A percentile compares a stretch with the other conserved stretches of the same genome.
Conservation (phyloP, 257 asterid species). For the Prunella vulgaris region DNA sequence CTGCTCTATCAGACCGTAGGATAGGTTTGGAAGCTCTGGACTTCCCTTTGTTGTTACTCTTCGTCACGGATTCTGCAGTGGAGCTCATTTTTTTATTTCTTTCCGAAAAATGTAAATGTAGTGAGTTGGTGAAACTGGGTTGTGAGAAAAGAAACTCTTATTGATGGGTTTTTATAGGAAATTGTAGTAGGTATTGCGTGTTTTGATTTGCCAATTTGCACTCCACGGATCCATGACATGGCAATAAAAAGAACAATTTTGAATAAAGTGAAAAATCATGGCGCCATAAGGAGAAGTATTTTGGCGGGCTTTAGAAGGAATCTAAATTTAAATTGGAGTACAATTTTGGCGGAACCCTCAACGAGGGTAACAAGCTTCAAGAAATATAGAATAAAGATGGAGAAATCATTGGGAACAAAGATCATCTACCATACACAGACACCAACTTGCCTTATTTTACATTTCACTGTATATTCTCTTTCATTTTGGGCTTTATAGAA, state of each 20-base stretch:
- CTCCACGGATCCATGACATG: conserved; percentile 26
- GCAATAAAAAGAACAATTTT: conserved; percentile 1
- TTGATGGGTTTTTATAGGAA: conserved; percentile 2
- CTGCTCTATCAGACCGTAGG: too few species aligned
- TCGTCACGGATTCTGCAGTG: not conserved
- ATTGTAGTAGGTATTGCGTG: not conserved
- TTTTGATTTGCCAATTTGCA: conserved; percentile 13
- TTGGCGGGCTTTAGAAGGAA: too few species aligned
- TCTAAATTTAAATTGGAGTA: too few species aligned
- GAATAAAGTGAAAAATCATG: not conserved
- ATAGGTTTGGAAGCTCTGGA: conserved; percentile 1
- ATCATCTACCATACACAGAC: too few species aligned
- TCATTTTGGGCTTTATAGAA: too few species aligned
- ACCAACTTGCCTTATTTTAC: too few species aligned
- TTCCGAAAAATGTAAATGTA: not conserved
- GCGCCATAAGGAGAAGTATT: not conserved
- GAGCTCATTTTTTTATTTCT: conserved; percentile 11
- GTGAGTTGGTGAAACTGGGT: not conserved
- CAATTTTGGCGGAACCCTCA: too few species aligned
- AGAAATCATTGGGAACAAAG: too few species aligned
- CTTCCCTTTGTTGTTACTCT: conserved; percentile 20
- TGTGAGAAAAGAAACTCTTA: not conserved
- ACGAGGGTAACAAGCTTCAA: too few species aligned
- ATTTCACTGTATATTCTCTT: too few species aligned
- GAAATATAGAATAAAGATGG: too few species aligned